These are phyloP conservation scores for Trypanosoma platydactyli DNA, from an alignment of 208 protist genomes.

Conservation along the genomic window DNA sequence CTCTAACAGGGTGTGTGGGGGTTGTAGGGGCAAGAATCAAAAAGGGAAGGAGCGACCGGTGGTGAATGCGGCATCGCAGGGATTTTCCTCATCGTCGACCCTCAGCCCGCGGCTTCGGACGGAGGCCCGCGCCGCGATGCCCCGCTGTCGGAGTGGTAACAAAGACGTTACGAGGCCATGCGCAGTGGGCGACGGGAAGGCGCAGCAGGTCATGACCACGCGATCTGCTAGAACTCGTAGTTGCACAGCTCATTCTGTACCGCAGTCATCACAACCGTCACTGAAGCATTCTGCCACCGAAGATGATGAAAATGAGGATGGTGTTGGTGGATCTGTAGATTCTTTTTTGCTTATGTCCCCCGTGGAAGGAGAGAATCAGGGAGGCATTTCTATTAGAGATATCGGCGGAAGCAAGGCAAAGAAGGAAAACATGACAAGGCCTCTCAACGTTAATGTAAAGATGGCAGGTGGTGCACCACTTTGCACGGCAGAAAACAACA, in stretches of 20 bases:
- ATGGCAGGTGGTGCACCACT: neutral
- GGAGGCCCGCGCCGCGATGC: constrained; percentile 1
- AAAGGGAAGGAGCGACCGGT: neutral
- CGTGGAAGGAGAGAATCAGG: neutral
- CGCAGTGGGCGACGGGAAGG: neutral
- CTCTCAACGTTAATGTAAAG: neutral
- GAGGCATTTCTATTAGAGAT: neutral
- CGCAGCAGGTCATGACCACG: neutral
- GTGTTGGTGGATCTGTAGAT: neutral
- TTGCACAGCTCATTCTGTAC: neutral
- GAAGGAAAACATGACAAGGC: neutral
- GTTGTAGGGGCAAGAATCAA: neutral
- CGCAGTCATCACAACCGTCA: neutral
- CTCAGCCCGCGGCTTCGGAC: constrained; percentile 14
- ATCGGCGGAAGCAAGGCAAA: neutral
- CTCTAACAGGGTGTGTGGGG: neutral
- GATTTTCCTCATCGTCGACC: neutral
- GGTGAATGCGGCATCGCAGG: neutral
- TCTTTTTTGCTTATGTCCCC: neutral
- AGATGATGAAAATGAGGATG: neutral
- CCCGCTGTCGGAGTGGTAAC: neutral
- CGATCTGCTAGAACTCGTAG: too few species aligned
- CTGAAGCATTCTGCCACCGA: neutral
- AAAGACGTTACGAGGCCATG: neutral
- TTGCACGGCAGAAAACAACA: constrained; percentile 21